Percentiles rank a stretch among this genome's conserved stretches.
phyloP scores from a whole-genome alignment of 495 filamentous ascomycete species.

The Amphirosellinia nigrospora region DNA sequence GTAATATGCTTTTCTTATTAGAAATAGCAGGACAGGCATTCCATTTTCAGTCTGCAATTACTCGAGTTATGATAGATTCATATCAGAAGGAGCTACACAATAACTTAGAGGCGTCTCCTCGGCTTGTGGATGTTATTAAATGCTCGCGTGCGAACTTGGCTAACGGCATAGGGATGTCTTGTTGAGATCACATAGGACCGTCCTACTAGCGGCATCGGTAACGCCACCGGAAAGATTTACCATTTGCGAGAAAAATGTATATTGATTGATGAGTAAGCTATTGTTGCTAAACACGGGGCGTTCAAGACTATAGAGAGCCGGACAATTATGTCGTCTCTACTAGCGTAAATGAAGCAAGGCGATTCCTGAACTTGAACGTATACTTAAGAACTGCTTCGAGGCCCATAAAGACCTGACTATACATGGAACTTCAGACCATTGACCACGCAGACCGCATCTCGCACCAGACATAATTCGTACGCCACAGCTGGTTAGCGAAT shows the following conservation, averaged over 20 bases:
- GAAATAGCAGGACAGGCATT: not conserved
- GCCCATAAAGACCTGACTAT: not conserved
- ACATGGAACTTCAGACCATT: not conserved
- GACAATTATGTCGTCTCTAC: not conserved
- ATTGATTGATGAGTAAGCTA: not conserved
- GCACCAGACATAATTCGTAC: not conserved
- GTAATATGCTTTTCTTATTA: not conserved
- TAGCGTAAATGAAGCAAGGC: not conserved
- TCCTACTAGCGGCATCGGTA: not conserved
- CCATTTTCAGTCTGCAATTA: not conserved
- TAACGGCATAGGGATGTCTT: not conserved
- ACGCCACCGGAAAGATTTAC: no score
- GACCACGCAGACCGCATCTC: not conserved
- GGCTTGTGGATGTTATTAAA: no score
- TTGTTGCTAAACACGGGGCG: not conserved
- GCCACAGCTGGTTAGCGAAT: not conserved
- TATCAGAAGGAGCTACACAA: not conserved
- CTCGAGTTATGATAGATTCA: not conserved
- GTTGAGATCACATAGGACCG: not conserved
- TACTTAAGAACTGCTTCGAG: not conserved
- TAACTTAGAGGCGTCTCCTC: not conserved
- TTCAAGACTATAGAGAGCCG: not conserved
- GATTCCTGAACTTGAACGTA: not conserved
- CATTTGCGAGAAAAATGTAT: no score
- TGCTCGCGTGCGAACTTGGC: not conserved